Evolutionary conservation across 2,329 filamentous ascomycete species (phyloP), one percentile per base, ranked within the genome.

Genomic region (Aspergillus niger): DNA sequence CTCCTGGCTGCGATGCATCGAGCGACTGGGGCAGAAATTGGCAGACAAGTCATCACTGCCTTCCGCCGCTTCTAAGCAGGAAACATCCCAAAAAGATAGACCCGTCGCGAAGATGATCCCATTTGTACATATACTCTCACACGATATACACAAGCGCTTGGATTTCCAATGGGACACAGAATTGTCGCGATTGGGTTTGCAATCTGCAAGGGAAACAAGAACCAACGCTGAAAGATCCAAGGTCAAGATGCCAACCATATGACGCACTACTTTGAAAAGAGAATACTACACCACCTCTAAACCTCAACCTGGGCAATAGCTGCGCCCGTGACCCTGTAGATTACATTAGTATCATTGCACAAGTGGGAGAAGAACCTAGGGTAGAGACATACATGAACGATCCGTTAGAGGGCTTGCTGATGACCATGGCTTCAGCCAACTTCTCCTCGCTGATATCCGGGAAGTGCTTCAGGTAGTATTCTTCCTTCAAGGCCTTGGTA

Each of bases 381-480:
- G 39, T 8, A 20, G 13, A n/a, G 48, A 71, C 74, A 61, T 77
- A 79, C 77, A 79, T 60, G 63, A 79, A 79, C 2, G 77, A 77
- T 15, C 77, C 77, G 60, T 77, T 79, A 5, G 77, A 79, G 0
- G 95, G 95, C 76, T 91, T 89, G 72, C 91, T 96, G 51, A 96
- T 92, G 28, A 98, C 91, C 62, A 98, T 89, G 0, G 93, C 93
- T 54, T 88, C 87, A 59, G 86, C 83, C 70, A 89, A 81, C 78
- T 92, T 91, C 78, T 95, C 91, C 22, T 86, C 83, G 0, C 82
- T 89, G 53, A 89, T 85, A 63, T 85, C 82, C 0, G 87, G 86
- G 71, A 87, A 89, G 67, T 84, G 84, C 80, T 89, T 90, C 58
- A 84, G 80, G 76, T 96, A 98, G 75, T 98, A 99, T 72, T 92